Percentiles rank a stretch among this genome's conserved stretches.
Conservation (phyloP, 2,329 filamentous ascomycete species). For the Ceratocystis alfenasii region DNA sequence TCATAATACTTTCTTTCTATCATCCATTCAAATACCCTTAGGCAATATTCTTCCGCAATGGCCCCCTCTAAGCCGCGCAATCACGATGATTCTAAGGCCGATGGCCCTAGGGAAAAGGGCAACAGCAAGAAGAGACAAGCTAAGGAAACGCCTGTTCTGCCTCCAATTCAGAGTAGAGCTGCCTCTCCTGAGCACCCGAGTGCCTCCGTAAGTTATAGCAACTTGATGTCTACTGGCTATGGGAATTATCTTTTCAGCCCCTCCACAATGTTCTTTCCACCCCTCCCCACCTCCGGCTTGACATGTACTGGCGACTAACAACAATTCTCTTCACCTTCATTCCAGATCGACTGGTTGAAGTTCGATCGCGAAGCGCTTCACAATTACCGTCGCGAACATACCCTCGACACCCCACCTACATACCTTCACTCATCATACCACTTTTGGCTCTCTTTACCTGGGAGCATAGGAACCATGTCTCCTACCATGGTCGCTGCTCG, state of each 20-base stretch:
- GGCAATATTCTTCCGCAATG: constrained; percentile 28
- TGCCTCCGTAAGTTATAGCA: constrained; percentile 18
- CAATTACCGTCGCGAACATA: constrained; percentile 62
- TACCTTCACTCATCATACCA: constrained; percentile 51
- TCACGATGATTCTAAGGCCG: constrained; percentile 38
- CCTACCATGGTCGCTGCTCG: constrained; percentile 56
- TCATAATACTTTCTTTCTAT: neutral
- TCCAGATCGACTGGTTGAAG: constrained; percentile 52
- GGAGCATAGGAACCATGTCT: constrained; percentile 57
- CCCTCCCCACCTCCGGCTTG: neutral
- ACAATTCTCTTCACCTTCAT: neutral
- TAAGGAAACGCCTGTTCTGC: constrained; percentile 26
- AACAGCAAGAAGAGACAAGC: constrained; percentile 37
- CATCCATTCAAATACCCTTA: neutral
- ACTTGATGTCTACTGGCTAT: neutral
- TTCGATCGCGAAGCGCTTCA: constrained; percentile 59
- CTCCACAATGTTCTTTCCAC: neutral
- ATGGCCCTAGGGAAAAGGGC: constrained; percentile 27
- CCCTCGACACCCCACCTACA: constrained; percentile 56
- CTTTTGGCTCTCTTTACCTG: constrained; percentile 47
- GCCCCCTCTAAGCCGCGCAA: constrained; percentile 37
- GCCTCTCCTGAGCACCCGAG: constrained; percentile 19
- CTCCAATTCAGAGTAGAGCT: constrained; percentile 18
- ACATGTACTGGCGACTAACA: neutral
- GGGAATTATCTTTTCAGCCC: neutral